Conservation (phyloP, 2,329 filamentous ascomycete species). For the Simplicillium aogashimaense region DNA sequence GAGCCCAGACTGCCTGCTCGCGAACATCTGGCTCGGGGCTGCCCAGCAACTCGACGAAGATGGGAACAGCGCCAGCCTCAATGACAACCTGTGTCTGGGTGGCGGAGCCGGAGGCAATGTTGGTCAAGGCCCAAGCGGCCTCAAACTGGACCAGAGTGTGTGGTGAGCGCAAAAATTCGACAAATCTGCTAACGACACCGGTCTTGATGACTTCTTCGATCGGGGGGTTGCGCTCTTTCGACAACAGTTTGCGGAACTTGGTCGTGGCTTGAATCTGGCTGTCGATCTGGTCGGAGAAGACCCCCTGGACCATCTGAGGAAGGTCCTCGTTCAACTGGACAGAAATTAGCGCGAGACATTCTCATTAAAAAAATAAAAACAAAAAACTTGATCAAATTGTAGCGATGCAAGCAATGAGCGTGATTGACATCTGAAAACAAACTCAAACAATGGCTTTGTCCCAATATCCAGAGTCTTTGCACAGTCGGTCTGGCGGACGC, state of each 20-base stretch:
- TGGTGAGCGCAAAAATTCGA: conserved; percentile 94
- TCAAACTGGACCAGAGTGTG: conserved; percentile 98
- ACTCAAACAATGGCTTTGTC: neutral
- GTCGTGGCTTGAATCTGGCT: conserved; percentile 95
- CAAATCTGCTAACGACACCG: conserved; percentile 92
- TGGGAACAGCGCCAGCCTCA: conserved; percentile 93
- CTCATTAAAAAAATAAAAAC: neutral
- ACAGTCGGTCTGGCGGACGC: too few relatives aligned
- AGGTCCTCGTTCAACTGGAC: conserved; percentile 89
- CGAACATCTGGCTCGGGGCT: conserved; percentile 97
- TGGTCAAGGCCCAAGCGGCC: conserved; percentile 97
- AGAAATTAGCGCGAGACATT: too few relatives aligned
- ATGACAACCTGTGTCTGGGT: conserved; percentile 98
- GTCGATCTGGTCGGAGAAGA: conserved; percentile 98
- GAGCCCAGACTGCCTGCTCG: conserved; percentile 96
- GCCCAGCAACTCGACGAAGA: conserved; percentile 91
- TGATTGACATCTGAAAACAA: neutral
- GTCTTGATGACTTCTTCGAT: conserved; percentile 99
- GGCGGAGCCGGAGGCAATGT: conserved; percentile 95
- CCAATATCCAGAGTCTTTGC: neutral
- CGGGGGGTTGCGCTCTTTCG: conserved; percentile 96
- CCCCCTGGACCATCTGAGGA: conserved; percentile 93
- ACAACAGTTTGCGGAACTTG: conserved; percentile 95
- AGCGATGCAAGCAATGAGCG: too few relatives aligned
- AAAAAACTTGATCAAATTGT: conserved; percentile 13